Conservation (phyloP, 2,329 filamentous ascomycete genomes). For the Colletotrichum endophyticum region DNA sequence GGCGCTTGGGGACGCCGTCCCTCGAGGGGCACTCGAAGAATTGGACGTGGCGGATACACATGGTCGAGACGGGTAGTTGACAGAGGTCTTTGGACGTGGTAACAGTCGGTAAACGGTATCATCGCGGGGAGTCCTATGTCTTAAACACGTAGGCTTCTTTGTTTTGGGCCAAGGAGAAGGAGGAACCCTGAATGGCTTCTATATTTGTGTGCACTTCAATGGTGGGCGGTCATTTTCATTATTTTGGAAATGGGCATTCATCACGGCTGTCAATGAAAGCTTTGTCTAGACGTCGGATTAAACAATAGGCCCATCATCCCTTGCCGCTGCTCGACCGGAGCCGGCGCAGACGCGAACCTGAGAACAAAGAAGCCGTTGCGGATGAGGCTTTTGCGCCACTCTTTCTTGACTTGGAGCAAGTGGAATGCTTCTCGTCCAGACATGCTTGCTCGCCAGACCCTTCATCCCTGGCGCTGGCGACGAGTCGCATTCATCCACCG, state of each 20-base stretch:
- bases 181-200: not conserved
- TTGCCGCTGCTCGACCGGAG: not conserved
- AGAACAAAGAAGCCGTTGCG: not conserved
- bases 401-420: not conserved
- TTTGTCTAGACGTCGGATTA: not conserved
- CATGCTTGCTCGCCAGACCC: not conserved
- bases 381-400: not conserved
- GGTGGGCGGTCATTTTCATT: not conserved
- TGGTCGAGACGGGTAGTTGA: not conserved
- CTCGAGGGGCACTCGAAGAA: constrained; percentile 8
- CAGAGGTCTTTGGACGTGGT: not conserved
- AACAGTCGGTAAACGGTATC: not conserved
- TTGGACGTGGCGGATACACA: constrained; percentile 12
- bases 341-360: not conserved
- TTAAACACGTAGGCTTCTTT: not conserved
- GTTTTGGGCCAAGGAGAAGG: not conserved
- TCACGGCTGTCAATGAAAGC: not conserved
- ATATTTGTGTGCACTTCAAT: not conserved
- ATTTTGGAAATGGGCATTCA: not conserved
- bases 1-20: not conserved
- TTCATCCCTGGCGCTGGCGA: not conserved
- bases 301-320: not conserved
- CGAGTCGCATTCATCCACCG: not conserved
- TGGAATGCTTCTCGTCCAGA: not conserved
- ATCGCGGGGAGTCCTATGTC: not conserved